Evolutionary conservation across 1,284 basidiomycete genomes (phyloP), one percentile per base, ranked within the genome.

Genomic region (Paramarasmius palmivorus): DNA sequence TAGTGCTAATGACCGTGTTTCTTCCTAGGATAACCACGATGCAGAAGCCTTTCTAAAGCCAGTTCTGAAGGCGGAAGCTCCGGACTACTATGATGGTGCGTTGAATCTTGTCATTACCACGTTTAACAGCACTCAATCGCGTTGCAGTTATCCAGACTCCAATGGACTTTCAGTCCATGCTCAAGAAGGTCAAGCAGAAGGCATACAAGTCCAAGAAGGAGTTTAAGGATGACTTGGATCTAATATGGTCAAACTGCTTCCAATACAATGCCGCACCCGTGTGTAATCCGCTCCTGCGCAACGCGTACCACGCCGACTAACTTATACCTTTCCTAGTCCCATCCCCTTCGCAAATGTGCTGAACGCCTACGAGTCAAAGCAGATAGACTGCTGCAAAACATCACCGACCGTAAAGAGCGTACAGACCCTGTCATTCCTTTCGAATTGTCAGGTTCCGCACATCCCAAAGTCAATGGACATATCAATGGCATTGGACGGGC

Each of bases 201-300:
- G 80, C 83, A 50, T 98, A 98, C 82, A 96, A 95, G 74, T 92
- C 85, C 51, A 98, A 99, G 74, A 81, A 84, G 57, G 91, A 96
- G 64, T 99, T 99, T 70, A 88, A 89, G 58, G 87, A 90, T 57
- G 97, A 99, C 71, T 75, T 99, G 41, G 92, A 96, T 62, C 82
- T 97, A 57, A 98, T 99, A 62, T 99, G 96, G 96, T 85, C 88
- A 51, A 99, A 99, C 64, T 98, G 96, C 69, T 82, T 91, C 61
- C 83, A 82, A 10, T 99, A 98, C 72, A 99, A 99, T 68, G 88
- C 90, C 22, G 83, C 87, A 15, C 90, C 93, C 71, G 95, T 93
- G 62, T 56, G 85, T 76, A 19, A 29, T 22, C 39, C 12, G n/a
- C 29, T 26, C 14, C 23, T 26, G 25, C 23, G 29, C 29, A 32